Conservation (phyloP, 306 rosid genomes). For the Hippophae gyantsensis region DNA sequence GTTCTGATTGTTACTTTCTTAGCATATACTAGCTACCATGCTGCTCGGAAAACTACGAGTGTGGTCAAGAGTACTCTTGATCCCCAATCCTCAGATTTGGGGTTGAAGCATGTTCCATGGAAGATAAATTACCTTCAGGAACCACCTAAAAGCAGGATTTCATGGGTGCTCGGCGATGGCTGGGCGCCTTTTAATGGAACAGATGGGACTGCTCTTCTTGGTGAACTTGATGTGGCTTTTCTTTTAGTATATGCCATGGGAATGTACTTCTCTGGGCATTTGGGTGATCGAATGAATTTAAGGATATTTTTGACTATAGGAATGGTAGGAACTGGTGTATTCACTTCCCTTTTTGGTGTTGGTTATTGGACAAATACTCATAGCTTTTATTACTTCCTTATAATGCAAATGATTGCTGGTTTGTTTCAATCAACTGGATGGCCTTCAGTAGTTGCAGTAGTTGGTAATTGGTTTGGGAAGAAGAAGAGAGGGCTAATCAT, state of each 20-base stretch:
- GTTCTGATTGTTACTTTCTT: slow-evolving; percentile 76
- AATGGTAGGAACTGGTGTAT: slow-evolving; percentile 86
- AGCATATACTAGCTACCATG: slow-evolving; percentile 86
- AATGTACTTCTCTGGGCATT: slow-evolving; percentile 93
- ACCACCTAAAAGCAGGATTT: slow-evolving; percentile 22
- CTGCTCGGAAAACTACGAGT: slow-evolving; percentile 87
- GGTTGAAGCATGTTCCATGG: slow-evolving; percentile 30
- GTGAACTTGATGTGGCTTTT: slow-evolving; percentile 87
- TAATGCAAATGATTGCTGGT: slow-evolving; percentile 77
- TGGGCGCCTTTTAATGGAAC: slow-evolving; percentile 84
- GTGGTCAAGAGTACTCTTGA: slow-evolving; percentile 91
- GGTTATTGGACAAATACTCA: slow-evolving; percentile 86
- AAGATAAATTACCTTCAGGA: slow-evolving; percentile 12
- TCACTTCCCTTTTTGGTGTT: slow-evolving; percentile 72
- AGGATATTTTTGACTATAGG: slow-evolving; percentile 79
- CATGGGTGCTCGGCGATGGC: slow-evolving; percentile 46
- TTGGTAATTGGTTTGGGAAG: slow-evolving; percentile 96
- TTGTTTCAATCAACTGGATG: slow-evolving; percentile 95
- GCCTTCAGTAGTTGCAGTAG: slow-evolving; percentile 95
- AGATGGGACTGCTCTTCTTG: slow-evolving; percentile 80
- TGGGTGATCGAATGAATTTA: slow-evolving; percentile 70
- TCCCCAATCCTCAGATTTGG: slow-evolving; percentile 46
- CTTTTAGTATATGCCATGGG: slow-evolving; percentile 80
- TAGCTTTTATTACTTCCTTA: slow-evolving; percentile 55
- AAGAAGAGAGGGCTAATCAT: slow-evolving; percentile 89